A percentile compares a stretch with the other conserved stretches of the same genome.
These are phyloP conservation scores for Dipteronia sinensis DNA, from an alignment of 345 rosid genomes.

Conservation along the genomic window DNA sequence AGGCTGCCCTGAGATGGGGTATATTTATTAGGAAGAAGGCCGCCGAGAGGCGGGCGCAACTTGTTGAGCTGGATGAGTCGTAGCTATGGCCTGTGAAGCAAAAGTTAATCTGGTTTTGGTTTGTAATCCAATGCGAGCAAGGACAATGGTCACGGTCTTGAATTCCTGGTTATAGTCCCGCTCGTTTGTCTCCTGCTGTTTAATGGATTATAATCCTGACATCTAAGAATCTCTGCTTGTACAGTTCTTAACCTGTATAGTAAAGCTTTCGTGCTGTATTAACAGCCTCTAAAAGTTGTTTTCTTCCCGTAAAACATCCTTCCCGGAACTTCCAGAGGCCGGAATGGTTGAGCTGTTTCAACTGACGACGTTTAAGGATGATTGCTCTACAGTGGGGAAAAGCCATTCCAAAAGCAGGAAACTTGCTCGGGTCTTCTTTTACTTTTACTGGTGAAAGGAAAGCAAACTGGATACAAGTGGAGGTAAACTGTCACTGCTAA, in stretches of 20 bases:
- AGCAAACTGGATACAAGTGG: background rate
- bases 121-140: constrained; percentile 6
- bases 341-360: constrained; percentile 10
- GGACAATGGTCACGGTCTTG: constrained; percentile 4
- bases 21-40: constrained; percentile 87
- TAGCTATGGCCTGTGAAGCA: constrained; percentile 22
- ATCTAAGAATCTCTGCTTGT: constrained; percentile 4
- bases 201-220: constrained; percentile 16
- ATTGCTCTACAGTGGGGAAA: background rate
- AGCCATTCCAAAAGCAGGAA: constrained; percentile 19
- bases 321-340: background rate
- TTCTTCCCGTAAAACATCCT: background rate
- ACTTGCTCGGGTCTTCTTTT: constrained; percentile 5
- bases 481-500: constrained; percentile 1
- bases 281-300: background rate
- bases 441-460: background rate
- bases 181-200: background rate
- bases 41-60: constrained; percentile 89
- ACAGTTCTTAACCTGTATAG: constrained; percentile 15
- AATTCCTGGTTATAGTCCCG: constrained; percentile 9
- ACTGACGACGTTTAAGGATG: background rate
- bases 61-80: constrained; percentile 70
- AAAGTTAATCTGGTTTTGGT: constrained; percentile 21
- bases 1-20: constrained; percentile 99
- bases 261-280: constrained; percentile 6